Base-by-base conservation (phyloP, 768 basidiomycete species). In the Phanerodontia chrysosporium region DNA sequence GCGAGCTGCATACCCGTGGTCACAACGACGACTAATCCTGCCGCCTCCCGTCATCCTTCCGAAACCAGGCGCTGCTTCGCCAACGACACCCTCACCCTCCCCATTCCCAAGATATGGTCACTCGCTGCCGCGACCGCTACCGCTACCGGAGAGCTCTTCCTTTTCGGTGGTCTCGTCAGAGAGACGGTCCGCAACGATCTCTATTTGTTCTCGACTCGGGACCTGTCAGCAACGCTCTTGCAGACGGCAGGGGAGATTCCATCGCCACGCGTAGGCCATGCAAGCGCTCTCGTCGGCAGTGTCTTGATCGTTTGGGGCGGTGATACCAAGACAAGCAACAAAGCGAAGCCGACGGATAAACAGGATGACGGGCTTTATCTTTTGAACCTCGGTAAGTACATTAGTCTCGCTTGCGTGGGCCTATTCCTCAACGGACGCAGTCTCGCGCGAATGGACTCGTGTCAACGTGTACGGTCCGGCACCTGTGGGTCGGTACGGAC, bases 271-370 rank as follows among this genome's bases (percentile, higher is more conserved):
- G 95, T 98, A n/a, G 96, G 97, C 0, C 97, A 99, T 75, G 93
- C 95, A 2, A 89, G 90, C 72, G 96, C 96, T 6, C 84, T 98
- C 51, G 94, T 98, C 58, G 93, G 94, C 72, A 94, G 90, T 68
- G 96, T 98, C 51, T 78, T 99, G 60, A 90, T 98, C 60, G 89
- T 98, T 3, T 99, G 97, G 97, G 97, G 97, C 30, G 97, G 96
- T 25, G 97, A 99, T 70, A 98, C 95, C 3, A 95, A 93, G 74
- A 84, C 86, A 14, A 87, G 88, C 65, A 76, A 77, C 24, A 82
- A 78, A 71, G 75, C 80, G 30, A 82, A 79, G 64, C 78, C 78
- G 9, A 75, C 78, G 10, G 93, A 94, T 60, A 85, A 82, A 64
- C 91, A 95, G 74, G 97, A 98, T 70, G 92, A 98, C 71, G 89